Conservation (phyloP, 805 yeast genomes). For the Candida sanyiensis region DNA sequence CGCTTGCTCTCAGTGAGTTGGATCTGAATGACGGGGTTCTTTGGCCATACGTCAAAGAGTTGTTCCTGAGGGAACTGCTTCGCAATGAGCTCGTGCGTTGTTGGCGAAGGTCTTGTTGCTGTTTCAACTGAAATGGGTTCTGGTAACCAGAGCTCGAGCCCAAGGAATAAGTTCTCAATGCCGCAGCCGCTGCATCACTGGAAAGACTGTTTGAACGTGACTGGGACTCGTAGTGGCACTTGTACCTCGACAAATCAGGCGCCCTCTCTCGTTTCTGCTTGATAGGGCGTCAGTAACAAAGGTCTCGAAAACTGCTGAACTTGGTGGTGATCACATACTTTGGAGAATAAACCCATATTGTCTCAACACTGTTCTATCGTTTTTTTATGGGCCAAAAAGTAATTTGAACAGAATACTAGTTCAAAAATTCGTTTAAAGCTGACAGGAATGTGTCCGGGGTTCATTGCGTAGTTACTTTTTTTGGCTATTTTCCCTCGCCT, state of each 20-base stretch:
- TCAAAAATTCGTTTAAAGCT: too few species aligned
- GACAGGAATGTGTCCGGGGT: too few species aligned
- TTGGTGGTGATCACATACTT: neutral
- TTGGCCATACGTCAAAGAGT: slow-evolving; percentile 3
- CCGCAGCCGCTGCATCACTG: slow-evolving; percentile 11
- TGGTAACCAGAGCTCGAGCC: slow-evolving; percentile 1
- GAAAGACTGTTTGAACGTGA: slow-evolving; percentile 9
- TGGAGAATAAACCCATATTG: neutral
- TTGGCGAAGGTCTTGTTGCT: neutral
- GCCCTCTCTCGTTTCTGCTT: slow-evolving; percentile 7
- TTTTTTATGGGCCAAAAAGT: too few species aligned
- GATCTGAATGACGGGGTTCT: slow-evolving; percentile 2
- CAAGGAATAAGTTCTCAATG: slow-evolving; percentile 8
- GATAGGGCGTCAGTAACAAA: slow-evolving; percentile 2
- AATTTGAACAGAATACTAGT: too few species aligned
- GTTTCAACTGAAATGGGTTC: slow-evolving; percentile 1
- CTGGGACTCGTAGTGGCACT: slow-evolving; percentile 6
- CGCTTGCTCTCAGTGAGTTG: too few species aligned
- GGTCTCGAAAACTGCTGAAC: neutral
- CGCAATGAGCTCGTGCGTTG: slow-evolving; percentile 5
- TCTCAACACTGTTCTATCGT: too few species aligned
- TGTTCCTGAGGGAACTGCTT: neutral
- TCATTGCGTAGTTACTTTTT: too few species aligned
- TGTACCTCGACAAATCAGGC: slow-evolving; percentile 9
- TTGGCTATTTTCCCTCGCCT: too few species aligned